Evolutionary conservation across 192 early-diverging fungal genomes (phyloP).

Genomic region (Coemansia asiatica): DNA sequence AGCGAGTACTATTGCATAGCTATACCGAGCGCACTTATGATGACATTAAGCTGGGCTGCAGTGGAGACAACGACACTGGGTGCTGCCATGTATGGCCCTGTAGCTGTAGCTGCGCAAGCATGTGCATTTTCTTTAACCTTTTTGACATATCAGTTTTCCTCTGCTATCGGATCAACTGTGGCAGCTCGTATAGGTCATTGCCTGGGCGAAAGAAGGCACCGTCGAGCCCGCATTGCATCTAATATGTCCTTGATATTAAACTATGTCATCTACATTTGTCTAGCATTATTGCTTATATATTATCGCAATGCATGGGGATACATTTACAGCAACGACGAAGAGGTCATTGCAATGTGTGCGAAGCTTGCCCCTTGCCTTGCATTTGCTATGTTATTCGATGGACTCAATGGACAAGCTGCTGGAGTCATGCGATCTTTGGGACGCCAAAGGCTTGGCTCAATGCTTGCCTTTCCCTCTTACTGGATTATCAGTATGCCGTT

Average conservation of each 20-base stretch:
- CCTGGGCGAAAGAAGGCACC: slow-evolving; percentile 60
- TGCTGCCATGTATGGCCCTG: slow-evolving; percentile 74
- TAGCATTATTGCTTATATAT: slow-evolving; percentile 59
- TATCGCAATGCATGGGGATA: slow-evolving; percentile 65
- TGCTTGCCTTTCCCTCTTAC: slow-evolving; percentile 55
- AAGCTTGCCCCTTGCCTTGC: slow-evolving; percentile 41
- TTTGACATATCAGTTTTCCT: slow-evolving; percentile 72
- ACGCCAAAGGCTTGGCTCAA: slow-evolving; percentile 52
- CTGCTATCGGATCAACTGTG: slow-evolving; percentile 66
- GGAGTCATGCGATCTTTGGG: slow-evolving; percentile 59
- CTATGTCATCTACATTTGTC: slow-evolving; percentile 59
- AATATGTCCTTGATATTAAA: slow-evolving; percentile 61
- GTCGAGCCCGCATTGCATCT: slow-evolving; percentile 58
- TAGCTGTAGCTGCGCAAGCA: slow-evolving; percentile 78
- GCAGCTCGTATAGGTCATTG: slow-evolving; percentile 79
- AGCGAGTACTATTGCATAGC: slow-evolving; percentile 71
- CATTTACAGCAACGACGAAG: slow-evolving; percentile 46
- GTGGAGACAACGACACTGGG: slow-evolving; percentile 73
- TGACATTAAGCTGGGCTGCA: slow-evolving; percentile 80
- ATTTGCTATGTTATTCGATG: slow-evolving; percentile 50
- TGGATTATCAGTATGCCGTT: slow-evolving; percentile 57
- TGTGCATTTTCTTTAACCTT: slow-evolving; percentile 71
- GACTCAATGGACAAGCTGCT: slow-evolving; percentile 60
- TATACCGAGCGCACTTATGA: slow-evolving; percentile 81
- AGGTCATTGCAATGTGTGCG: slow-evolving; percentile 31